A percentile compares a stretch with the other conserved stretches of the same genome.
These are phyloP conservation scores for Candida takata DNA, from an alignment of 805 yeast species.

Conservation along the genomic window DNA sequence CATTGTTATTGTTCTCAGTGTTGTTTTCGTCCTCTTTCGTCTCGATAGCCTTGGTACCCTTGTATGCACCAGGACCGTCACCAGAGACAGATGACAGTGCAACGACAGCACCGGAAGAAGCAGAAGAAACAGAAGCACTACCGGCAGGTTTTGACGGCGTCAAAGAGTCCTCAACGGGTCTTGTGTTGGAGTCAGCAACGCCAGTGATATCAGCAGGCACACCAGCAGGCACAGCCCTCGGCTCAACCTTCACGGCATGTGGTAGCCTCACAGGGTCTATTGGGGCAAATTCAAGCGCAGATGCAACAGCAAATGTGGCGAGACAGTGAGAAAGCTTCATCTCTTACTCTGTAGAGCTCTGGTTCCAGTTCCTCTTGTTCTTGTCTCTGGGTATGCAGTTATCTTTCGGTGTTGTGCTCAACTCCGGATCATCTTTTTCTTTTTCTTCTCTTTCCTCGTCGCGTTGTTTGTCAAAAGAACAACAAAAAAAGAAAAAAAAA, in stretches of 20 bases:
- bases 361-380: no score
- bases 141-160: not conserved
- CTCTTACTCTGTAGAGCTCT: no score
- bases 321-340: not conserved
- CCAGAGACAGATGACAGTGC: not conserved
- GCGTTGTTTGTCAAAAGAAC: no score
- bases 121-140: not conserved
- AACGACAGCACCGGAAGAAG: not conserved
- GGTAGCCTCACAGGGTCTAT: conserved; percentile 3
- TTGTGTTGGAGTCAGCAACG: conserved; percentile 18
- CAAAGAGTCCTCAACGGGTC: conserved; percentile 16
- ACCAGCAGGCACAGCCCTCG: conserved; percentile 18
- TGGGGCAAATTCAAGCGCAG: not conserved
- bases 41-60: not conserved
- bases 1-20: conserved; percentile 6
- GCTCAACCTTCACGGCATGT: conserved; percentile 4
- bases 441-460: no score
- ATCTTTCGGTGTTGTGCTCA: no score
- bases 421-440: no score
- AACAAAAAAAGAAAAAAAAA: no score
- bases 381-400: no score
- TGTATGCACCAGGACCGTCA: not conserved
- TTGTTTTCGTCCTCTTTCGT: not conserved
- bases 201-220: conserved; percentile 16
- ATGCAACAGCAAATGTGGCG: not conserved